Conservation (phyloP, 1,284 basidiomycete genomes). For the Melampsora occidentalis region DNA sequence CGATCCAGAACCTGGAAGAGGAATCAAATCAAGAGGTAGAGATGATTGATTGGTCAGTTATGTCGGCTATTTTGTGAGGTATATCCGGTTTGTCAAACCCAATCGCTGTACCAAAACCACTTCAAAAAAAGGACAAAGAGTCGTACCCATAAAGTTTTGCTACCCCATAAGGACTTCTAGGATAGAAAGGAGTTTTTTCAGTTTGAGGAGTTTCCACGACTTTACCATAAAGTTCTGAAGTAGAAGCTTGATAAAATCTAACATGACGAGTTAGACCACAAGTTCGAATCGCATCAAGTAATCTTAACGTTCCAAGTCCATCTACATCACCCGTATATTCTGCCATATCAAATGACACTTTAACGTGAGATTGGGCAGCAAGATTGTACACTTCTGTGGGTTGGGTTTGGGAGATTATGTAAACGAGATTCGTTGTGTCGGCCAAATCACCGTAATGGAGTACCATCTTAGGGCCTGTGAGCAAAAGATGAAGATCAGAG, state of each 20-base stretch:
- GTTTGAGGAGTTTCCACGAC: conserved; percentile 84
- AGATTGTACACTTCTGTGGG: conserved; percentile 92
- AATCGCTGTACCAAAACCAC: conserved; percentile 50
- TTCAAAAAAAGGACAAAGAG: conserved; percentile 45
- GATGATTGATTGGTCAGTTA: neutral
- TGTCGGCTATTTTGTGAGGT: neutral
- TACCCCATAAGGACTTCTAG: conserved; percentile 82
- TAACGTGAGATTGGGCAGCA: conserved; percentile 92
- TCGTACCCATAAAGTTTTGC: conserved; percentile 68
- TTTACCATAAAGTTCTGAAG: conserved; percentile 88
- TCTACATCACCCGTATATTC: conserved; percentile 94
- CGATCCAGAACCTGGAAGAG: conserved; percentile 76
- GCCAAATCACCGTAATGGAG: conserved; percentile 80
- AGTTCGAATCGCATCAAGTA: conserved; percentile 86
- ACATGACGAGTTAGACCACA: conserved; percentile 81
- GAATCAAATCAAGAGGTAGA: neutral
- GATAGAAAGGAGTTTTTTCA: conserved; percentile 90
- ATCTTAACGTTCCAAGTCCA: conserved; percentile 80
- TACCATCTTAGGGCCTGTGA: conserved; percentile 71
- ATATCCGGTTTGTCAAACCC: conserved; percentile 46
- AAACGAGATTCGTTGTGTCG: conserved; percentile 88
- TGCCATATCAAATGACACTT: conserved; percentile 94
- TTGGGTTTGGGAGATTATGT: conserved; percentile 81
- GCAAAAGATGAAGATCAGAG: conserved; percentile 49
- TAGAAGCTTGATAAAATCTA: conserved; percentile 85